A percentile compares a stretch with the other conserved stretches of the same genome.
Evolutionary conservation across 371 early-diverging fungal genomes (phyloP).

Genomic region (Basidiobolus meristosporus): DNA sequence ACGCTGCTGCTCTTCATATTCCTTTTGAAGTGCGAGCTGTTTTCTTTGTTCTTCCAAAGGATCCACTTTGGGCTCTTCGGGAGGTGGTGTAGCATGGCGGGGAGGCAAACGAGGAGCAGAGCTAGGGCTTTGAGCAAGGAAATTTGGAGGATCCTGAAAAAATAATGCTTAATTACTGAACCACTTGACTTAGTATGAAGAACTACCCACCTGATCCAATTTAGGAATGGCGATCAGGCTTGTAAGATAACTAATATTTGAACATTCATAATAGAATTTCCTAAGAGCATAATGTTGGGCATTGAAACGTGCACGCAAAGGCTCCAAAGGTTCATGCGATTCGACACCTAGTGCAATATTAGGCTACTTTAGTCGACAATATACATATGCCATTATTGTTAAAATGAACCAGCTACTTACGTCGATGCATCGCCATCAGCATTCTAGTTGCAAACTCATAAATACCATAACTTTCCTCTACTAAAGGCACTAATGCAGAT

Average conservation of each 20-base stretch:
- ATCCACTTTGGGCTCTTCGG: conserved; percentile 5
- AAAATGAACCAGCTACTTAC: conserved; percentile 21
- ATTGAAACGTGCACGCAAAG: conserved; percentile 73
- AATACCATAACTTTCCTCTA: conserved; percentile 89
- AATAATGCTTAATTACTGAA: background rate
- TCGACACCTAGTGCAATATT: conserved; percentile 16
- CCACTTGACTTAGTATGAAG: background rate
- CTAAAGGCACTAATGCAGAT: conserved; percentile 85
- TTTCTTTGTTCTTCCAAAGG: conserved; percentile 3
- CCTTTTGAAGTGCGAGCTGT: conserved; percentile 23
- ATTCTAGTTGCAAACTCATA: conserved; percentile 89
- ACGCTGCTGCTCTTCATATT: conserved; percentile 54
- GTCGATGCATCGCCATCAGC: conserved; percentile 88
- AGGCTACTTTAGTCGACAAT: background rate
- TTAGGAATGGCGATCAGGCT: conserved; percentile 82
- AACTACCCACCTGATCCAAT: conserved; percentile 26
- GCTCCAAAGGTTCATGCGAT: conserved; percentile 73
- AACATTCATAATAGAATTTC: conserved; percentile 83
- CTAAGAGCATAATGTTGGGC: conserved; percentile 64
- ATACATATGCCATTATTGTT: background rate
- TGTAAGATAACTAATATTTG: conserved; percentile 74
- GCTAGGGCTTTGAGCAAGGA: conserved; percentile 20
- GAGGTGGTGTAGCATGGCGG: conserved; percentile 11
- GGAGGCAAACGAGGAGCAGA: conserved; percentile 7
- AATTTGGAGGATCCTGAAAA: conserved; percentile 36